Base-by-base conservation (phyloP, 202 grass and related monocot species). In the Carex arenaria region DNA sequence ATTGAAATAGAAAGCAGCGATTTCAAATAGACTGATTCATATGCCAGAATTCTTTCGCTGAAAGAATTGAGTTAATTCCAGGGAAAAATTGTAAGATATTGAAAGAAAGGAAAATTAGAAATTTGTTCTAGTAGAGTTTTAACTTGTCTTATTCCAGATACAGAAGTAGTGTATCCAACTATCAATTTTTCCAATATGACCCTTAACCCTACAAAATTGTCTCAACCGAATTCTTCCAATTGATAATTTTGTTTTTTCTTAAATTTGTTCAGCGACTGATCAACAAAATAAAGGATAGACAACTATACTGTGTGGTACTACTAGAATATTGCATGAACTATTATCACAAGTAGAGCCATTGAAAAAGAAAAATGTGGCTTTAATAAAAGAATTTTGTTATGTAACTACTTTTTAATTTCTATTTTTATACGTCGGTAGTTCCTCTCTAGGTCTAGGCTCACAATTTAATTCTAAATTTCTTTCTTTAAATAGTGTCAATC, bases 361-460 rank as follows among this genome's bases (percentile, higher is more conserved):
- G 17, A 86, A 88, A 56, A 89, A 90, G 80, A 90, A 94, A 84
- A 87, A 94, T 72, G 73, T 38, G 43, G 86, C 83, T 47, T 84
- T 97, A 15, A 85, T 86, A 65, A 94, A 89, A 89, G 91, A 97
- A 85, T 94, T 91, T 78, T 61, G 87, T 69, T 94, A 97, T 84
- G 94, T 97, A 40, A 40, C 42, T 45, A 9, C 1, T 2, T 45
- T 12, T 49, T 12, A 12, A 49, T 49, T 49, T 49, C 2, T 49
- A 49, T 3, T 49, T 49, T 49, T 49, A 12, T 49, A 49, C 2
- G 45, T 49, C 45, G 2, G 11, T 10, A 49, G 10, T 49, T 49
- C 10, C 45, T 11, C 45, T 49, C 45, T 12, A 49, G 45, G 10
- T 49, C 45, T 11, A 12, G 45, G 10, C 45, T 12, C 45, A 49